A percentile compares a stretch with the other conserved stretches of the same genome.
phyloP scores from a whole-genome alignment of 805 yeast genomes.

The Pichia deserticola region DNA sequence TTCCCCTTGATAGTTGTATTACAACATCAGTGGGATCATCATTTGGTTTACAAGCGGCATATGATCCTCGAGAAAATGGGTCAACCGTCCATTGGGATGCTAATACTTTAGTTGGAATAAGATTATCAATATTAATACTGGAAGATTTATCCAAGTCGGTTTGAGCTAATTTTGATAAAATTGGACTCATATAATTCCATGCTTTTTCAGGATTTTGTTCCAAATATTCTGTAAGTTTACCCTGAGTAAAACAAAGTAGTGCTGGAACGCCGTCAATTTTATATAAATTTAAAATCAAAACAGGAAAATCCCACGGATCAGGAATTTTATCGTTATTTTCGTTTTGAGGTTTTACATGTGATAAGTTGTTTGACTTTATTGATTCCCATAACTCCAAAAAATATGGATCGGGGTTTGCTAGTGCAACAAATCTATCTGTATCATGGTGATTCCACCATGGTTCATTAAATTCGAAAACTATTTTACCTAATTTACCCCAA shows the following conservation, averaged over 20 bases:
- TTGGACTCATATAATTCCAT: constrained; percentile 54
- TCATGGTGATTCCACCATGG: constrained; percentile 51
- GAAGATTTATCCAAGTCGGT: constrained; percentile 16
- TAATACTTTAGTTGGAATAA: constrained; percentile 33
- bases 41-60: constrained; percentile 60
- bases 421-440: constrained; percentile 40
- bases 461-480: constrained; percentile 56
- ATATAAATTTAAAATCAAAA: constrained; percentile 53
- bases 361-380: neutral
- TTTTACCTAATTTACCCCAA: constrained; percentile 68
- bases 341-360: neutral
- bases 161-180: constrained; percentile 24
- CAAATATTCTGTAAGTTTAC: constrained; percentile 59
- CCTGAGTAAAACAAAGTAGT: constrained; percentile 61
- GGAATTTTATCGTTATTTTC: constrained; percentile 20
- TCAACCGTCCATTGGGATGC: constrained; percentile 75
- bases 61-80: constrained; percentile 75
- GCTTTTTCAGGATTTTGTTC: constrained; percentile 44
- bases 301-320: constrained; percentile 50
- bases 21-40: constrained; percentile 63
- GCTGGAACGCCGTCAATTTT: constrained; percentile 42
- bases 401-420: constrained; percentile 31
- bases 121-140: constrained; percentile 1
- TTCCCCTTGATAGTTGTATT: constrained; percentile 53
- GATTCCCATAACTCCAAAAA: constrained; percentile 4